A percentile compares a stretch with the other conserved stretches of the same genome.
phyloP scores from a whole-genome alignment of 352 stramenopile species.

The Pythium rhizo-oryzae region DNA sequence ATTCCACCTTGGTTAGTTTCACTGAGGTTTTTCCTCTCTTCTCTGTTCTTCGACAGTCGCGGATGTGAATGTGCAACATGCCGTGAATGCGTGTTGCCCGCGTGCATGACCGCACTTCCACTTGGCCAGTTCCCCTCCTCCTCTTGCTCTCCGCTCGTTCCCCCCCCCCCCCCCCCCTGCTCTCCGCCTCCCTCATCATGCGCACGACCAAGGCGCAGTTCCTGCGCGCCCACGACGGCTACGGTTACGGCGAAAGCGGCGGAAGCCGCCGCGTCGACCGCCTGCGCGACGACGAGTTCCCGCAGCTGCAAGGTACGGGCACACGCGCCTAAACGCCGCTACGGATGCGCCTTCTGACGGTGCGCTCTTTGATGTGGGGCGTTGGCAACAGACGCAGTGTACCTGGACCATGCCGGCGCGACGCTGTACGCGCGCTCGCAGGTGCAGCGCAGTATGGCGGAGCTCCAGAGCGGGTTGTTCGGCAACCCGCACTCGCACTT shows the following conservation, averaged over 20 bases:
- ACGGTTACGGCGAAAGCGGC: slow-evolving; percentile 20
- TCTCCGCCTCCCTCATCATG: slow-evolving; percentile 11
- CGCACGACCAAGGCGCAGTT: slow-evolving; percentile 23
- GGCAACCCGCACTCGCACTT: slow-evolving; percentile 64
- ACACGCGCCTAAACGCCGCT: no score
- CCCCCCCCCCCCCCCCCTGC: not conserved
- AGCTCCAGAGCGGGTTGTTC: slow-evolving; percentile 56
- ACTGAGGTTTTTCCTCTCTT: not conserved
- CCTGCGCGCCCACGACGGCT: slow-evolving; percentile 6
- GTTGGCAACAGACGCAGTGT: slow-evolving; percentile 34
- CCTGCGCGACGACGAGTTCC: slow-evolving; percentile 23
- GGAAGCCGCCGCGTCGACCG: slow-evolving; percentile 8
- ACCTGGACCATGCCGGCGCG: slow-evolving; percentile 85
- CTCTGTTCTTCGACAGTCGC: slow-evolving; percentile 7
- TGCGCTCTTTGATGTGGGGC: not conserved
- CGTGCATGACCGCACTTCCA: no score
- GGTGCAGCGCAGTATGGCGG: slow-evolving; percentile 48
- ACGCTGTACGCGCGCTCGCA: slow-evolving; percentile 78
- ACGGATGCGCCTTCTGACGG: not conserved
- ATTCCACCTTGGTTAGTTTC: not conserved
- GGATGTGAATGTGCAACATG: not conserved
- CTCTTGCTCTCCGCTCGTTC: not conserved
- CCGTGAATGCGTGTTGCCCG: slow-evolving; percentile 5
- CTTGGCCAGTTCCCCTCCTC: not conserved
- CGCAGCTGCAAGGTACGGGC: slow-evolving; percentile 19